phyloP scores from a whole-genome alignment of 495 filamentous ascomycete species.

The Podospora pseudopauciseta region DNA sequence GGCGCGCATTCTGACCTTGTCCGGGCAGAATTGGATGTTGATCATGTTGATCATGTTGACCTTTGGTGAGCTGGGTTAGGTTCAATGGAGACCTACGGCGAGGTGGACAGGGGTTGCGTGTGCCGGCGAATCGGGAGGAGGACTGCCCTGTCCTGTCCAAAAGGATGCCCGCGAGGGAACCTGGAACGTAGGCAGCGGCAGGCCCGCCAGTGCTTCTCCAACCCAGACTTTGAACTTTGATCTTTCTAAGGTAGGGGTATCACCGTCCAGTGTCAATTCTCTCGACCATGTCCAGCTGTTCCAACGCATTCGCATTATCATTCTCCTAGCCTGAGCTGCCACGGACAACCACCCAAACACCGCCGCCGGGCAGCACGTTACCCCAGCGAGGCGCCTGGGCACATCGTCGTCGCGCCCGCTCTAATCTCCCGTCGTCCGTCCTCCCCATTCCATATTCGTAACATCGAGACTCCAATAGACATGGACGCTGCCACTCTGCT shows the following conservation, averaged over 20 bases:
- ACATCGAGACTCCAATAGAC: not conserved
- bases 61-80: too few relatives aligned
- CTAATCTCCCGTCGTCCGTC: not conserved
- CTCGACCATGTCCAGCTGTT: not conserved
- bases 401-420: too few relatives aligned
- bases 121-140: not conserved
- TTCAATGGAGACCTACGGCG: not conserved
- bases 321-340: not conserved
- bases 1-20: too few relatives aligned
- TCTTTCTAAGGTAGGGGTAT: not conserved
- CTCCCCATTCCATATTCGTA: not conserved
- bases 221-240: not conserved
- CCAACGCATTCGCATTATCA: not conserved
- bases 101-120: not conserved
- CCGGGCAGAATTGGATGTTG: too few relatives aligned
- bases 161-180: not conserved
- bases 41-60: too few relatives aligned
- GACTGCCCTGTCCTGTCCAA: too few relatives aligned
- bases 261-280: not conserved
- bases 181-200: not conserved
- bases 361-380: not conserved
- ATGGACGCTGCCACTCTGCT: conserved; percentile 53
- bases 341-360: not conserved
- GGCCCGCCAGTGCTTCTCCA: not conserved
- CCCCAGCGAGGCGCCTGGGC: not conserved